Conservation (phyloP, 2,329 filamentous ascomycete species). For the Ophiostoma himal-ulmi region DNA sequence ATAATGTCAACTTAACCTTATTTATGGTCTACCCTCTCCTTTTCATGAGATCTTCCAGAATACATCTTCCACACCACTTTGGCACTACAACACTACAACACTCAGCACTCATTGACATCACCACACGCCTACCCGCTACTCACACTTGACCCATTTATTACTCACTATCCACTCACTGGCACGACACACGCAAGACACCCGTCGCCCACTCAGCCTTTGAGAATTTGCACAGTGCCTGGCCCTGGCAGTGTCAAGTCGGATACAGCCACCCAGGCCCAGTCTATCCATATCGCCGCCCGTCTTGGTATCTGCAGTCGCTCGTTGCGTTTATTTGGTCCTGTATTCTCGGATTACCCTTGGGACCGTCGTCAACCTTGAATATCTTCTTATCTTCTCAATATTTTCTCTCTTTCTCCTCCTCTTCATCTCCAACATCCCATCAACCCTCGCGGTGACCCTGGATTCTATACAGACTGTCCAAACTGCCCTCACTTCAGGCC, state of each 20-base stretch:
- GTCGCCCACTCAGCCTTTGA: conserved; percentile 6
- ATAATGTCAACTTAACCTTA: no score
- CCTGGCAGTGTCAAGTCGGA: background rate
- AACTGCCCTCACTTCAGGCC: background rate
- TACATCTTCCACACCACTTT: background rate
- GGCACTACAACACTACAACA: no score
- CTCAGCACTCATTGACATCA: no score
- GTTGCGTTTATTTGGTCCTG: background rate
- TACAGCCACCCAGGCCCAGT: background rate
- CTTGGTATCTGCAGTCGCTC: background rate
- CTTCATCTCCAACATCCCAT: background rate
- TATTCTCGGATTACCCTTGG: conserved; percentile 1
- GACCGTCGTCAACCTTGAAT: conserved; percentile 6
- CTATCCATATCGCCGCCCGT: conserved; percentile 2
- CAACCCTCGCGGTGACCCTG: background rate
- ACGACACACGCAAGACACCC: conserved; percentile 16
- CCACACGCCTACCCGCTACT: conserved; percentile 13
- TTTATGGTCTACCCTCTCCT: no score
- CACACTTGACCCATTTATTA: conserved; percentile 14
- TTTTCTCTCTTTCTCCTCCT: background rate
- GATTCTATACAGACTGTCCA: background rate
- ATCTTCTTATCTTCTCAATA: background rate
- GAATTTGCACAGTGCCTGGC: conserved; percentile 9
- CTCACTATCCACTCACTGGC: conserved; percentile 14
- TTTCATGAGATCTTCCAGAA: background rate